Evolutionary conservation across 2,329 filamentous ascomycete species (phyloP), one percentile per base, ranked within the genome.

Genomic region (Passalora sequoiae): DNA sequence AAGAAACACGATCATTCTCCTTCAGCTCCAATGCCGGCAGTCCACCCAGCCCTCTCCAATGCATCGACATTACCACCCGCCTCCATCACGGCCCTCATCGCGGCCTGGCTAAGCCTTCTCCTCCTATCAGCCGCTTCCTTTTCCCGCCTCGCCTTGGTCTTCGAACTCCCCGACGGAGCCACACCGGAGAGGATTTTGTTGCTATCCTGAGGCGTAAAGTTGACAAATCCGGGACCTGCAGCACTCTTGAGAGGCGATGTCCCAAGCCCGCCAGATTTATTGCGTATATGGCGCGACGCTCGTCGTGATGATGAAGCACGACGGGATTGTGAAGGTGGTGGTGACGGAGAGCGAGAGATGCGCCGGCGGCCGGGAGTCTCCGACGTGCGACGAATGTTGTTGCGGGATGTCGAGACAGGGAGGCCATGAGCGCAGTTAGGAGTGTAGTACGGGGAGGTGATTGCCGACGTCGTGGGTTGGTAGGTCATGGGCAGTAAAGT

Each of bases 101-200:
- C 81, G 6, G 80, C 80, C 63, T 86, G 79, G 58, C 77, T 82
- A 43, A 89, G 61, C 61, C 77, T 75, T 54, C 82, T 69, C 57
- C 86, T 73, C 66, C 83, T 82, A 60, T 96, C 91, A 40, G 77
- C 73, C 1, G 87, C 87, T 69, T 96, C 91, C 64, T 87, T 85
- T 66, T 97, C 91, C 38, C 92, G 72, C 43, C 89, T 72, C n/a
- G 88, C 88, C 64, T 96, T 96, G 6, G 92, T 97, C 76, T 97
- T 97, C 54, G 80, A 86, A 55, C 83, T 89, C 7, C 92, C 92
- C 53, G 84, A 89, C 1, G 91, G 91, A 33, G 92, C 92, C 9
- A 98, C 92, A 4, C 89, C 91, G 6, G 80, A 87, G 66, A 98
- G 78, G 31, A 98, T 82, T 60, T 84, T 79, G 10, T 76, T 71